A percentile compares a stretch with the other conserved stretches of the same genome.
Conservation (phyloP, 2,329 filamentous ascomycete genomes). For the Trichoderma polysporum region DNA sequence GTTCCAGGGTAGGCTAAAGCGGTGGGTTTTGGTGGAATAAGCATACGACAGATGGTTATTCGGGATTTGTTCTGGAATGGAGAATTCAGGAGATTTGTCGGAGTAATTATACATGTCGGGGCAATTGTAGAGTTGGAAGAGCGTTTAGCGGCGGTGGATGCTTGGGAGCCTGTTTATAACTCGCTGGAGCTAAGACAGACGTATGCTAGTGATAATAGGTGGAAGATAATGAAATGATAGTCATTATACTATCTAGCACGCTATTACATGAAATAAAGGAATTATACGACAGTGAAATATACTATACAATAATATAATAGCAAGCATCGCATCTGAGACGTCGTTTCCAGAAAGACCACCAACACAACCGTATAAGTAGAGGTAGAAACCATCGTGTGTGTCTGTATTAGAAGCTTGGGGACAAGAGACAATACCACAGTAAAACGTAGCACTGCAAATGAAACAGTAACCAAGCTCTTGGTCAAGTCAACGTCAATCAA, state of each 20-base stretch:
- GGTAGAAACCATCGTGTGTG: background rate
- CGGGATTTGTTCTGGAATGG: background rate
- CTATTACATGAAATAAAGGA: no score
- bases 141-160: background rate
- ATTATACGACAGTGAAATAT: no score
- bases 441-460: background rate
- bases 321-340: background rate
- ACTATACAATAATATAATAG: background rate
- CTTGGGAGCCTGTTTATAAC: no score
- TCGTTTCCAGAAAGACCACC: background rate
- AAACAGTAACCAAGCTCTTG: background rate
- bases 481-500: no score
- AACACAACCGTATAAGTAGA: background rate
- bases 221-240: no score
- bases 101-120: background rate
- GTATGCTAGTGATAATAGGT: no score
- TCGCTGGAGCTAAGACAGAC: no score
- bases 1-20: background rate
- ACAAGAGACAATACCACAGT: background rate
- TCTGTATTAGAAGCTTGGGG: background rate
- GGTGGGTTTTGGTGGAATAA: background rate
- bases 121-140: background rate
- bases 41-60: conserved; percentile 6
- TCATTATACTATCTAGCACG: no score
- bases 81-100: background rate